These are phyloP conservation scores for Trichoderma polysporum DNA, from an alignment of 2,329 filamentous ascomycete genomes.

Conservation along the genomic window DNA sequence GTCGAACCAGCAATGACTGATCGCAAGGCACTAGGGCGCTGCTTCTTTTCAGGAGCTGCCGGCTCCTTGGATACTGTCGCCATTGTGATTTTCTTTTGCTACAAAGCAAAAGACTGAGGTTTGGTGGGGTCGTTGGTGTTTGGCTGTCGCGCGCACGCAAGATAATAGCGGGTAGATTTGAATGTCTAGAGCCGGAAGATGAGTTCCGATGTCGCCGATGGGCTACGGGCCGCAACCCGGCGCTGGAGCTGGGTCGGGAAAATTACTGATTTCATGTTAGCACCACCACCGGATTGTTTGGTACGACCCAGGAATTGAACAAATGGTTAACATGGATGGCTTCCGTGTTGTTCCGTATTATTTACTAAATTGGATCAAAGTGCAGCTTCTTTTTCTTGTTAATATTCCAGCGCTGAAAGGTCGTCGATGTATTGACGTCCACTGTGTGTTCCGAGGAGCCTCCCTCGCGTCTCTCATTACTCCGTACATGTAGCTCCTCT, in stretches of 20 bases:
- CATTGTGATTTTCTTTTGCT: conserved; percentile 26
- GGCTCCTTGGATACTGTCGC: conserved; percentile 30
- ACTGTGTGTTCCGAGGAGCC: neutral
- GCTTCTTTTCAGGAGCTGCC: conserved; percentile 36
- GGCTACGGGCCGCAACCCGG: conserved; percentile 9
- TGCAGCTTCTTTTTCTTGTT: neutral
- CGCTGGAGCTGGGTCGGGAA: conserved; percentile 15
- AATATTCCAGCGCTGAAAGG: neutral
- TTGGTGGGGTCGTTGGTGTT: neutral
- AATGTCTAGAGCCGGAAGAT: conserved; percentile 15
- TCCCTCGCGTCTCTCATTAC: neutral
- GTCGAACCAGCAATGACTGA: conserved; percentile 89
- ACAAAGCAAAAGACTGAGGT: neutral
- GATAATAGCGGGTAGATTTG: neutral
- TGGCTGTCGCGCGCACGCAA: neutral
- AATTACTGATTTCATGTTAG: conserved; percentile 14
- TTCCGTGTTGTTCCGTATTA: neutral
- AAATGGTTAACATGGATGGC: neutral
- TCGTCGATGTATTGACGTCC: neutral
- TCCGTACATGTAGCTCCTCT: too few relatives aligned
- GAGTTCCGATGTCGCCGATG: conserved; percentile 22
- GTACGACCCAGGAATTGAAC: neutral
- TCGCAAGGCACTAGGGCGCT: conserved; percentile 73
- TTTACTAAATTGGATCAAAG: accelerated
- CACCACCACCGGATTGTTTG: neutral